These are phyloP conservation scores for Stagonosporopsis vannaccii DNA, from an alignment of 2,329 filamentous ascomycete species.

Conservation along the genomic window DNA sequence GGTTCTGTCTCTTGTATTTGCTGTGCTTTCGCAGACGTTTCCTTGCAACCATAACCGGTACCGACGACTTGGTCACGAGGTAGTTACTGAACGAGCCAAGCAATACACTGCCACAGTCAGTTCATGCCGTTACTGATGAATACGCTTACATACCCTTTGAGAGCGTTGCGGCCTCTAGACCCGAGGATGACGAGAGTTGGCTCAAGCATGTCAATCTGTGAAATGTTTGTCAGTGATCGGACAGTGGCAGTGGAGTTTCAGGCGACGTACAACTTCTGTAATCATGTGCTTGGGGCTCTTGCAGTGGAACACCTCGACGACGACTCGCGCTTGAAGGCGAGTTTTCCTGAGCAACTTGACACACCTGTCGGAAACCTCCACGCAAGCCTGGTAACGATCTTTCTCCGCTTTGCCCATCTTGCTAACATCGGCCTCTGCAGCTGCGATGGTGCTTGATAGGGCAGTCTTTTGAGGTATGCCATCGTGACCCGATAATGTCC, in stretches of 20 bases:
- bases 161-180: constrained; percentile 85
- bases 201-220: constrained; percentile 82
- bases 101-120: constrained; percentile 71
- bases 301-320: constrained; percentile 97
- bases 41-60: constrained; percentile 96
- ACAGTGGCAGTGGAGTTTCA: constrained; percentile 20
- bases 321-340: constrained; percentile 86
- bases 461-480: constrained; percentile 46
- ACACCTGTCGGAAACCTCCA: constrained; percentile 83
- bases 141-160: constrained; percentile 78
- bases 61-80: constrained; percentile 92
- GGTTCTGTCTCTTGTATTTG: constrained; percentile 75
- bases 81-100: constrained; percentile 98
- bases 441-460: constrained; percentile 43
- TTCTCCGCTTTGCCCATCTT: constrained; percentile 67
- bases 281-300: constrained; percentile 97
- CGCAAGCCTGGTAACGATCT: constrained; percentile 81
- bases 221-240: constrained; percentile 33
- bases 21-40: constrained; percentile 88
- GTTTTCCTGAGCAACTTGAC: constrained; percentile 90
- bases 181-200: constrained; percentile 94
- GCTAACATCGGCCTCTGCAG: constrained; percentile 47
- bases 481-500: constrained; percentile 62
- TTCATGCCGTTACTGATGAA: constrained; percentile 15
- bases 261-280: constrained; percentile 76